Percentiles rank a stretch among this genome's conserved stretches.
Conservation (phyloP, 1,284 basidiomycete species). For the Sphagnurus paluster region DNA sequence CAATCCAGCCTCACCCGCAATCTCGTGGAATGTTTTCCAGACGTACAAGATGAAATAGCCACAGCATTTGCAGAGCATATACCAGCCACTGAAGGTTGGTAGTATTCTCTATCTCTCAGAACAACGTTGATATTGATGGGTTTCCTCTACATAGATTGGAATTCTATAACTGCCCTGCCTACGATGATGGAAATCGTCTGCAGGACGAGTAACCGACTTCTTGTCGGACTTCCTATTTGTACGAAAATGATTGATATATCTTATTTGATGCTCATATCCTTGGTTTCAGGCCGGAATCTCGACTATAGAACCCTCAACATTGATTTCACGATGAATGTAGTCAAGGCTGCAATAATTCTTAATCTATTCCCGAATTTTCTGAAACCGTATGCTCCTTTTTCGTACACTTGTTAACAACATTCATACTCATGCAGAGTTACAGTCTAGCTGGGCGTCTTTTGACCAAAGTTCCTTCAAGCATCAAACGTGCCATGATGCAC, state of each 20-base stretch:
- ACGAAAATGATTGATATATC: too few relatives aligned
- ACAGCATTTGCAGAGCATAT: conserved; percentile 31
- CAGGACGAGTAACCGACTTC: conserved; percentile 23
- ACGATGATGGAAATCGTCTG: conserved; percentile 21
- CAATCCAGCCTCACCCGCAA: conserved; percentile 33
- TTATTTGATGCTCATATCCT: conserved; percentile 3
- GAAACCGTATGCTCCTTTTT: conserved; percentile 16
- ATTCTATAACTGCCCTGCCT: not conserved
- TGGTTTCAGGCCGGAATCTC: conserved; percentile 37
- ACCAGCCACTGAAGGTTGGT: conserved; percentile 19
- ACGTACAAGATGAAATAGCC: conserved; percentile 35
- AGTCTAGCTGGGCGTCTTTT: conserved; percentile 18
- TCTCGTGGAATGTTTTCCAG: conserved; percentile 27
- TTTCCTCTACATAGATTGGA: too few relatives aligned
- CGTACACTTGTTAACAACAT: not conserved
- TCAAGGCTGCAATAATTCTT: conserved; percentile 27
- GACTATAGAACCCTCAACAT: conserved; percentile 38
- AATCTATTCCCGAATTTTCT: conserved; percentile 37
- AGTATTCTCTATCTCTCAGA: too few relatives aligned
- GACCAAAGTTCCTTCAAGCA: conserved; percentile 42
- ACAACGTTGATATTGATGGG: too few relatives aligned
- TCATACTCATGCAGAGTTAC: not conserved
- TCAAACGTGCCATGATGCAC: conserved; percentile 29
- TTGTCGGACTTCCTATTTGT: conserved; percentile 28
- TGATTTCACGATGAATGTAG: conserved; percentile 30